Base-by-base conservation (phyloP, 768 basidiomycete species). In the Lactarius hengduanensis region DNA sequence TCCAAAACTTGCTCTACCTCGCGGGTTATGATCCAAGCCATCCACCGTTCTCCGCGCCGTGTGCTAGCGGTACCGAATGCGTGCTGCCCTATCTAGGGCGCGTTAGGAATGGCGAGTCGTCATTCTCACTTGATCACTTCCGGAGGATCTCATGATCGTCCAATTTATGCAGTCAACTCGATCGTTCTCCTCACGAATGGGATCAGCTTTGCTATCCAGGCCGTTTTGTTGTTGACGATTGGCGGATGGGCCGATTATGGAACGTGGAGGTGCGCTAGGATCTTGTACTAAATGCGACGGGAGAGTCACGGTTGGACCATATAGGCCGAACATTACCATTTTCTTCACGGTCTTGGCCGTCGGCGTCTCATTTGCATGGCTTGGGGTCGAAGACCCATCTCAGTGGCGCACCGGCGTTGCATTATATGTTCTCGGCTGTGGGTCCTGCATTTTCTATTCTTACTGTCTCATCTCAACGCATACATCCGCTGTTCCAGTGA, bases 201-300 rank as follows among this genome's bases (percentile, higher is more conserved):
- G 4, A 85, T 92, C 54, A 88, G 87, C 66, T 91, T 91, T 71
- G 89, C 88, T 0, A 81, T 92, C 32, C 90, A 92, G 75, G 88
- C 89, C 0, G 82, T 81, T 18, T 71, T 91, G 18, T 76, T 92
- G 47, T 75, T 91, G 28, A 71, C 82, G 15, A 83, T 92, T 34
- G 90, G 90, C 4, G 87, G 89, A 4, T 91, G 90, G 87, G 89
- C 90, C 0, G 90, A 92, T 74, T 92, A 91, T 73, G 90, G 91
- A n/a, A 76, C 78, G 18, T 91, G 89, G 90, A 88, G 88, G 88
- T 86, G 32, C 18, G 50, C 28, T 45, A 3, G 16, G n/a, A n/a
- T 18, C 32, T 4, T 32, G 4, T 34, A 20, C 38, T 15, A 2
- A 3, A 7, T 50, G 11, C 47, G 16, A 18, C 38, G 30, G 16